Conservation (phyloP, 2,329 filamentous ascomycete genomes). For the Anisogramma anomala region DNA sequence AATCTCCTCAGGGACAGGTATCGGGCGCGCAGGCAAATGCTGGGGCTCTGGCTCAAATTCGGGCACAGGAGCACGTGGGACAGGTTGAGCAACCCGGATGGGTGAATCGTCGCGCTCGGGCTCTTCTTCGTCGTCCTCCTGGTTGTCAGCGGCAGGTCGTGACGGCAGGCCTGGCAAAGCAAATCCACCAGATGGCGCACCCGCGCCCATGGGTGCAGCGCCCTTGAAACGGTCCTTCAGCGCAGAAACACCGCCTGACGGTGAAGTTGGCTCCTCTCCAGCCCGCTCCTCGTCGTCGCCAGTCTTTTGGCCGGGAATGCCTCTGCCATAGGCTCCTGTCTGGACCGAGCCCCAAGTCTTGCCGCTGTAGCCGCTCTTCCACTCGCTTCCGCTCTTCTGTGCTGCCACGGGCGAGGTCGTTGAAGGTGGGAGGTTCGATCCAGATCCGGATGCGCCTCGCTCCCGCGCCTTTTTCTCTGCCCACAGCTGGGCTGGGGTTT, state of each 20-base stretch:
- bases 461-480: constrained; percentile 91
- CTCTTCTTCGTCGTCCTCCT: constrained; percentile 43
- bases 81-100: constrained; percentile 75
- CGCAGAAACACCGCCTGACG: constrained; percentile 56
- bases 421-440: constrained; percentile 31
- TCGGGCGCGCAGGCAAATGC: constrained; percentile 41
- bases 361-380: constrained; percentile 84
- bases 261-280: constrained; percentile 42
- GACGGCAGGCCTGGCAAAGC: constrained; percentile 67
- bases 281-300: constrained; percentile 37
- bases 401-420: constrained; percentile 44
- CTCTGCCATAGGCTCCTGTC: constrained; percentile 58
- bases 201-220: constrained; percentile 54
- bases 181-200: constrained; percentile 46
- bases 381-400: constrained; percentile 67
- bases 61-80: constrained; percentile 50
- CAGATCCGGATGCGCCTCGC: constrained; percentile 40
- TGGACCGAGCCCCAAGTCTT: constrained; percentile 85
- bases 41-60: constrained; percentile 39
- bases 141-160: constrained; percentile 42
- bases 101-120: constrained; percentile 55
- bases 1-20: constrained; percentile 52
- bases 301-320: constrained; percentile 50
- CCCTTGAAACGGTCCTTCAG: constrained; percentile 76
- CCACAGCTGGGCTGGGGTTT: constrained; percentile 94